Evolutionary conservation across 768 basidiomycete species (phyloP).

Genomic region (Mycena maculata): DNA sequence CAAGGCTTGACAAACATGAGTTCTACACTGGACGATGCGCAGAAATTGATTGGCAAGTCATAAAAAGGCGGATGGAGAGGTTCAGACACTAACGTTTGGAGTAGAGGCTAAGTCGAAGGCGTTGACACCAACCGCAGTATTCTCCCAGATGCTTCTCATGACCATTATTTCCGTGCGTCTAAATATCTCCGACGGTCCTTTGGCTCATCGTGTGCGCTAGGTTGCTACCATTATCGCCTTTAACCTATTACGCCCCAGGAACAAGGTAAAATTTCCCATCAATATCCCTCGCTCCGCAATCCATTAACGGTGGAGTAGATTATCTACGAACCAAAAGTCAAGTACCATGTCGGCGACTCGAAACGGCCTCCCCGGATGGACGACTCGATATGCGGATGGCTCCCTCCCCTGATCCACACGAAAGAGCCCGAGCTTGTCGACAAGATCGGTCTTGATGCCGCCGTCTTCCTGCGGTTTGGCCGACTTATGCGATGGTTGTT

Average conservation of each 20-base stretch:
- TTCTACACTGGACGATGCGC: constrained; percentile 53
- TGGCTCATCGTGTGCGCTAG: constrained; percentile 47
- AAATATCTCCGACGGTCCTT: background rate
- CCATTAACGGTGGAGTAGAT: constrained; percentile 52
- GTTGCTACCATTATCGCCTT: constrained; percentile 78
- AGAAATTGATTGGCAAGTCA: constrained; percentile 50
- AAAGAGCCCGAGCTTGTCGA: constrained; percentile 90
- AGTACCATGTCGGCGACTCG: constrained; percentile 73
- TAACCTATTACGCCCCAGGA: constrained; percentile 86
- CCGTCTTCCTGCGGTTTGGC: constrained; percentile 92
- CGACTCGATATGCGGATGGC: constrained; percentile 86
- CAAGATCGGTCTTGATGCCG: constrained; percentile 93
- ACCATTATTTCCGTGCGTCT: constrained; percentile 72
- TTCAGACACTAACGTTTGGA: too few species aligned
- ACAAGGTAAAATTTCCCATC: constrained; percentile 67
- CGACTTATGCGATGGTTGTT: constrained; percentile 87
- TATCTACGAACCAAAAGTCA: constrained; percentile 87
- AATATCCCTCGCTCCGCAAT: background rate
- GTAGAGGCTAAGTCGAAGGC: too few species aligned
- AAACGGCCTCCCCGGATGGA: constrained; percentile 79
- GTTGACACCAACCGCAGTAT: constrained; percentile 57
- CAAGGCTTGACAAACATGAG: too few species aligned
- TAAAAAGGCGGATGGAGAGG: too few species aligned
- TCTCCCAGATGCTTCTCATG: constrained; percentile 83
- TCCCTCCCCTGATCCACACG: constrained; percentile 84